Percentiles rank a stretch among this genome's conserved stretches.
Evolutionary conservation across 768 basidiomycete species (phyloP).

Genomic region (Asterophora parasitica): DNA sequence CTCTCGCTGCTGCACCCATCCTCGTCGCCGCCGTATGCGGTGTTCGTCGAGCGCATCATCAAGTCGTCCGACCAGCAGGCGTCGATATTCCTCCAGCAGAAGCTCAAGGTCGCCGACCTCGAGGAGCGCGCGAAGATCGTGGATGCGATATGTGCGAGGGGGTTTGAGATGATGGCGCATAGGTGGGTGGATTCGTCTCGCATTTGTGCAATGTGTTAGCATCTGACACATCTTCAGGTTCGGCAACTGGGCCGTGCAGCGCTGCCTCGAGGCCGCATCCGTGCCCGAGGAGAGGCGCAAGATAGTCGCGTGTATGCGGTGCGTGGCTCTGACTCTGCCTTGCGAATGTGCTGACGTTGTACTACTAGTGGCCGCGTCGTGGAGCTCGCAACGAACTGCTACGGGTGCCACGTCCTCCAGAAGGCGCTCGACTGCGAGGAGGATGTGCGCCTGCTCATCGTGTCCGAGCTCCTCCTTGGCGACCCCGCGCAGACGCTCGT

Average conservation of each 20-base stretch:
- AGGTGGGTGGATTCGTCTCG: constrained; percentile 36
- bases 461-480: constrained; percentile 77
- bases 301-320: constrained; percentile 87
- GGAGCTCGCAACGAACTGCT: constrained; percentile 84
- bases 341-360: not conserved
- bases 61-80: constrained; percentile 89
- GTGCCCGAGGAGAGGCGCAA: constrained; percentile 71
- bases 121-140: constrained; percentile 80
- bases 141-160: constrained; percentile 78
- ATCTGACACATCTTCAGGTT: constrained; percentile 46
- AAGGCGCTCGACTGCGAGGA: constrained; percentile 91
- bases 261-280: constrained; percentile 78
- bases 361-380: constrained; percentile 69
- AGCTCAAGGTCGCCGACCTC: constrained; percentile 78
- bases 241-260: constrained; percentile 88
- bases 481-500: constrained; percentile 84
- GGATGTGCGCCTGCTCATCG: constrained; percentile 76
- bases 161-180: constrained; percentile 92
- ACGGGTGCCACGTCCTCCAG: constrained; percentile 85
- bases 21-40: constrained; percentile 75
- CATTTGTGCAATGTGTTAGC: not conserved
- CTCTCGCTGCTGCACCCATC: constrained; percentile 81
- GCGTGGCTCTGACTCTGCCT: constrained; percentile 12
- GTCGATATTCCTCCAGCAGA: constrained; percentile 86
- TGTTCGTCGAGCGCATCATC: constrained; percentile 82